phyloP scores from a whole-genome alignment of 1,284 basidiomycete species.

The Sanghuangporus baumii region DNA sequence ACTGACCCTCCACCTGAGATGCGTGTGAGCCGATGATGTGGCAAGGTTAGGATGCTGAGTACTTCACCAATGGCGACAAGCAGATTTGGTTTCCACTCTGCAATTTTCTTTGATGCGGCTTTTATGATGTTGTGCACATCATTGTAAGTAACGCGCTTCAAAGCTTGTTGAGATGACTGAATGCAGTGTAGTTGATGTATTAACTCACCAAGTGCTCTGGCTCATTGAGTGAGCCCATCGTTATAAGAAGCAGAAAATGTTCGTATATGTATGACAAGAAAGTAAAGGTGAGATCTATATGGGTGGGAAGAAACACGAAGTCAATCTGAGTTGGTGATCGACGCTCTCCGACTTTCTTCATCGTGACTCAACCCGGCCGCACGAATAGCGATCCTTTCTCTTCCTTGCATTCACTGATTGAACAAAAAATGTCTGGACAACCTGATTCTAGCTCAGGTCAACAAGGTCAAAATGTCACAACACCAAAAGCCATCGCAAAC shows the following conservation, averaged over 20 bases:
- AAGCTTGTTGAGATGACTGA: not conserved
- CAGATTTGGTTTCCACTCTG: conserved; percentile 70
- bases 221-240: conserved; percentile 32
- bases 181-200: not conserved
- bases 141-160: conserved; percentile 66
- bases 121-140: conserved; percentile 80
- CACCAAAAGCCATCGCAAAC: conserved; percentile 57
- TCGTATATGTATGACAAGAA: not conserved
- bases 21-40: conserved; percentile 6
- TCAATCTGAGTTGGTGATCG: not conserved
- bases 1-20: conserved; percentile 71
- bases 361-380: not conserved
- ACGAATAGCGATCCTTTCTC: not conserved
- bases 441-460: conserved; percentile 6
- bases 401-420: not conserved
- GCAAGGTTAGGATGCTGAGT: conserved; percentile 2
- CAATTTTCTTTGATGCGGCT: conserved; percentile 53
- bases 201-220: conserved; percentile 24
- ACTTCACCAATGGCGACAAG: conserved; percentile 74
- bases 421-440: not conserved
- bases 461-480: not conserved
- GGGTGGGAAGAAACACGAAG: not conserved
- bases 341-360: not conserved
- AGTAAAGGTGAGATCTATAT: not conserved
- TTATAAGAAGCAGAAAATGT: not conserved